Evolutionary conservation across 495 filamentous ascomycete genomes (phyloP).

Genomic region (Chaetomium tenue): DNA sequence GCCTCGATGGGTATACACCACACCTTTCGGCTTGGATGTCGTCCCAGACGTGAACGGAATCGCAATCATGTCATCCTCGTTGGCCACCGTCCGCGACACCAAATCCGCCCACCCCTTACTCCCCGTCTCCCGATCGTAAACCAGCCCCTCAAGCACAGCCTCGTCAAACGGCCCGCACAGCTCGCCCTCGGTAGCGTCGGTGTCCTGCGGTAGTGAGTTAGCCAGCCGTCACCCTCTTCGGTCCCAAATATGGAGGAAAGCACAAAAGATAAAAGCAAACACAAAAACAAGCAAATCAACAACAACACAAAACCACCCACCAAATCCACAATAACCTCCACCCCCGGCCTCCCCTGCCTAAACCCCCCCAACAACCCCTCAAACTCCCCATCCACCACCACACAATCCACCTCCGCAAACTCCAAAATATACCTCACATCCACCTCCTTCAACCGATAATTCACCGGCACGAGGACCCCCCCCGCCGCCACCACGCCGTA

Average conservation of each 20-base stretch:
- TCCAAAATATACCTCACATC: slow-evolving; percentile 89
- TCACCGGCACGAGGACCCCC: slow-evolving; percentile 75
- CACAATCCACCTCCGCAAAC: slow-evolving; percentile 80
- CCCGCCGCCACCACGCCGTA: slow-evolving; percentile 88
- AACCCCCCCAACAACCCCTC: slow-evolving; percentile 65
- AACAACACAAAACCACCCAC: slow-evolving; percentile 29
- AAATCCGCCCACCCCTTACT: slow-evolving; percentile 74
- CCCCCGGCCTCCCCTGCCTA: slow-evolving; percentile 52
- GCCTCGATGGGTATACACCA: slow-evolving; percentile 86
- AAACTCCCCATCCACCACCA: slow-evolving; percentile 85
- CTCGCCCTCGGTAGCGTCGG: slow-evolving; percentile 71
- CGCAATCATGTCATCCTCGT: slow-evolving; percentile 82
- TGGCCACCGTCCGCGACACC: slow-evolving; percentile 55
- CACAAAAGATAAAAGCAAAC: background rate
- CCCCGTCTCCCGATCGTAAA: slow-evolving; percentile 61
- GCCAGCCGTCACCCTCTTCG: slow-evolving; percentile 5
- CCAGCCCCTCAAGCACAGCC: slow-evolving; percentile 76
- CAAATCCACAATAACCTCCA: slow-evolving; percentile 72
- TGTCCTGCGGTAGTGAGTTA: slow-evolving; percentile 54
- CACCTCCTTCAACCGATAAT: slow-evolving; percentile 82
- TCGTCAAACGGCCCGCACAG: slow-evolving; percentile 78
- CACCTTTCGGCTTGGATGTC: slow-evolving; percentile 88
- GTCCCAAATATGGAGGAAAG: background rate
- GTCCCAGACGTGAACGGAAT: slow-evolving; percentile 86
- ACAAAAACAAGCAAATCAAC: no score